Evolutionary conservation across 306 rosid species (phyloP), one percentile per base, ranked within the genome.

Genomic region (Senna tora): DNA sequence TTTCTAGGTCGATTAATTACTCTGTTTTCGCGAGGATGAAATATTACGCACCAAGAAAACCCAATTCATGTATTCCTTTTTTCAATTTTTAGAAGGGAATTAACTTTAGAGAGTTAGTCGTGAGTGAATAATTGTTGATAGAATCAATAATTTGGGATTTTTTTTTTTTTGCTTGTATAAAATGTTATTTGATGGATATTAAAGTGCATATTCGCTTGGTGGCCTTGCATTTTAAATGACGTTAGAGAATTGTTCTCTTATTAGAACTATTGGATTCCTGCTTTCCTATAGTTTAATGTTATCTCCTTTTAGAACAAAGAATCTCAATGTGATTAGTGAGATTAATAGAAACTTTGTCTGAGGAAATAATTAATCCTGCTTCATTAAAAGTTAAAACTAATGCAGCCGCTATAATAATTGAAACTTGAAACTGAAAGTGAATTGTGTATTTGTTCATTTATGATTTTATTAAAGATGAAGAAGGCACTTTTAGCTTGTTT

Each of bases 321-420:
- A 9, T n/a, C 47, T 56, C 28, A 21, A 60, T 38, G 14, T 28
- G 71, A 68, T 34, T 19, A 16, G 20, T 66, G 60, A 65, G 30
- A 25, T 25, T 25, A 25, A 25, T 1, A 25, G 30, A 25, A 25
- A 25, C 30, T 25, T 46, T 10, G 8, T 60, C 3, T 4, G 51
- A 38, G 59, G 65, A 60, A 46, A 51, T 61, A 25, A 58, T 36
- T 61, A 25, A 58, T 36, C 34, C 22, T 34, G n/a, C 50, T 11
- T 7, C 19, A 14, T 9, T 11, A 16, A 25, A 25, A 25, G 9
- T 9, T 11, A 16, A 25, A 25, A 25, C 8, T 41, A 38, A 16
- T 50, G 51, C 46, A 12, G 16, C 50, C 2, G 14, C 33, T 41
- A 50, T 1, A 19, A 2, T 39, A 19, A 2, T 39, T 74, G 19